Evolutionary conservation across 768 basidiomycete genomes (phyloP).

Genomic region (Boletus patriciae): DNA sequence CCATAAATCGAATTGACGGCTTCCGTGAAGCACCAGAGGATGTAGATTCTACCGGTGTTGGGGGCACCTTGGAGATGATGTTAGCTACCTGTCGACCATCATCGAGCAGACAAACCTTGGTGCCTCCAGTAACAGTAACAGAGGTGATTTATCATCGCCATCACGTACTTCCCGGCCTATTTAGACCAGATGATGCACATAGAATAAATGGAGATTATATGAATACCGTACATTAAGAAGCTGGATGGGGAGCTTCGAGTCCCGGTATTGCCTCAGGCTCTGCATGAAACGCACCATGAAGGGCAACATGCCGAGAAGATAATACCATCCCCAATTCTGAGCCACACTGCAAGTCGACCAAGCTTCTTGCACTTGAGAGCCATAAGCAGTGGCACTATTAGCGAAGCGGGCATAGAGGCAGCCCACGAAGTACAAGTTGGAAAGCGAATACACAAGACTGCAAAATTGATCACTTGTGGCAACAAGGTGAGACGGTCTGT

Average conservation of each 20-base stretch:
- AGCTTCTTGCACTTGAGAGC: constrained; percentile 41
- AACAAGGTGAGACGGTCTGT: constrained; percentile 5
- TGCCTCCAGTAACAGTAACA: constrained; percentile 81
- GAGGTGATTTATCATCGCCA: constrained; percentile 61
- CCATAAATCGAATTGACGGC: constrained; percentile 69
- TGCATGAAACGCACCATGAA: constrained; percentile 78
- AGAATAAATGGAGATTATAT: not conserved
- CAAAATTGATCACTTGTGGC: constrained; percentile 72
- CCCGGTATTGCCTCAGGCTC: constrained; percentile 81
- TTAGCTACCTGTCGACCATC: not conserved
- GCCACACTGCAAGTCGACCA: constrained; percentile 44
- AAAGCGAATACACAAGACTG: constrained; percentile 72
- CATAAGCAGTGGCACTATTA: constrained; percentile 8
- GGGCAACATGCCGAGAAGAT: constrained; percentile 63
- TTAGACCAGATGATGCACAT: not conserved
- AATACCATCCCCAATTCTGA: constrained; percentile 61
- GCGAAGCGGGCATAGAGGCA: constrained; percentile 59
- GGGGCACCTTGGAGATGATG: constrained; percentile 30
- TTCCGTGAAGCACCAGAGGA: constrained; percentile 66
- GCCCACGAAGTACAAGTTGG: constrained; percentile 68
- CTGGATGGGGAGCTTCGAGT: constrained; percentile 72
- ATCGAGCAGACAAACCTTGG: constrained; percentile 40
- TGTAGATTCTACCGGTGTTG: constrained; percentile 51
- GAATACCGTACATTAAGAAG: constrained; percentile 71
- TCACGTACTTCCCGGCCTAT: constrained; percentile 83